Evolutionary conservation across 768 basidiomycete species (phyloP).

Genomic region (Boletus insuetus): DNA sequence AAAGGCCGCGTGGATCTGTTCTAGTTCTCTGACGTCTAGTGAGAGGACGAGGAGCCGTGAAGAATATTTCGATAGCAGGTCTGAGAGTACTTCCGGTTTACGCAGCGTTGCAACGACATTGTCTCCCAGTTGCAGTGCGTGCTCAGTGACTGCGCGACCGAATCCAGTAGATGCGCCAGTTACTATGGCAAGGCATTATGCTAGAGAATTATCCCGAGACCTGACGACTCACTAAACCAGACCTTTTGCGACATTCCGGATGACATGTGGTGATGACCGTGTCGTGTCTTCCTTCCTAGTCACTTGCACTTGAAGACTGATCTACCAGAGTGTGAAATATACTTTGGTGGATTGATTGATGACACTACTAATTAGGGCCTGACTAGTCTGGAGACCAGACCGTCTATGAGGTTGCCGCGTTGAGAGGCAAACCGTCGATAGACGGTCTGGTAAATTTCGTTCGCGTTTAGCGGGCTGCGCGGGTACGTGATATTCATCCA

Average conservation of each 20-base stretch:
- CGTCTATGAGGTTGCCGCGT: no score
- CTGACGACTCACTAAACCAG: constrained; percentile 21
- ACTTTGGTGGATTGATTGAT: no score
- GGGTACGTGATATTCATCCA: no score
- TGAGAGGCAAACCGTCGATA: no score
- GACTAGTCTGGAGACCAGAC: no score
- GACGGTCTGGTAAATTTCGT: no score
- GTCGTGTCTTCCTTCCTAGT: no score
- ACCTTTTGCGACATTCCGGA: constrained; percentile 15
- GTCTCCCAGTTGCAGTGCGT: constrained; percentile 37
- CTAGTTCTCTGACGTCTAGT: constrained; percentile 37
- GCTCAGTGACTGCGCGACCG: constrained; percentile 35
- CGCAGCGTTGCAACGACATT: constrained; percentile 43
- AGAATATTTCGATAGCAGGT: constrained; percentile 28
- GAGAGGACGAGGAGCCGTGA: constrained; percentile 36
- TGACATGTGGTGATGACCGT: no score
- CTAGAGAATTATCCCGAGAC: background rate
- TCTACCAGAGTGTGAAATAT: no score
- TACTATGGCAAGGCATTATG: constrained; percentile 24
- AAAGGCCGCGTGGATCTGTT: constrained; percentile 37
- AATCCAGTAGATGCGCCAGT: constrained; percentile 42
- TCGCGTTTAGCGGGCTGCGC: no score
- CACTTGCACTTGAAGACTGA: no score
- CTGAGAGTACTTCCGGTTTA: constrained; percentile 26
- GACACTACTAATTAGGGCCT: no score